phyloP scores from a whole-genome alignment of 2,329 filamentous ascomycete genomes.

The Blastomyces gilchristii region DNA sequence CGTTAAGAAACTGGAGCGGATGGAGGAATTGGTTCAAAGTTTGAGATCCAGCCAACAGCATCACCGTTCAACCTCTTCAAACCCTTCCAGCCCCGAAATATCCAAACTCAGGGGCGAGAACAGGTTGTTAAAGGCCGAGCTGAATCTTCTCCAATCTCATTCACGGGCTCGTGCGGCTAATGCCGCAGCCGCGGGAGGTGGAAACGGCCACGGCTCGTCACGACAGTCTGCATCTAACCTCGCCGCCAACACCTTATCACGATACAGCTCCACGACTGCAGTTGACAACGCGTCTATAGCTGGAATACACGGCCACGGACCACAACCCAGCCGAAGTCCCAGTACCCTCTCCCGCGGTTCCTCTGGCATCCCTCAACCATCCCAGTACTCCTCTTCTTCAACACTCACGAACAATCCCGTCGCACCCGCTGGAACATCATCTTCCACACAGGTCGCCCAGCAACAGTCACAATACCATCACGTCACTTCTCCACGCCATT shows the following conservation, averaged over 20 bases:
- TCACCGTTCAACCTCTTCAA: constrained; percentile 21
- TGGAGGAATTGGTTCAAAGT: constrained; percentile 69
- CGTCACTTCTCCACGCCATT: background rate
- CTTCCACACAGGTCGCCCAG: background rate
- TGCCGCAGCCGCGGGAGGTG: constrained; percentile 30
- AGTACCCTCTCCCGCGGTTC: constrained; percentile 22
- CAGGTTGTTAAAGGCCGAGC: constrained; percentile 49
- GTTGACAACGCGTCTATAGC: constrained; percentile 25
- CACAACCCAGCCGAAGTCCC: constrained; percentile 20
- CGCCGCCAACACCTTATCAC: constrained; percentile 41
- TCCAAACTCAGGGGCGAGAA: constrained; percentile 51
- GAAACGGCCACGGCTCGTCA: constrained; percentile 16
- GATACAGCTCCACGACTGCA: constrained; percentile 40
- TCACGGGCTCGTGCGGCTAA: constrained; percentile 44
- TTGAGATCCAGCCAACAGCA: constrained; percentile 31
- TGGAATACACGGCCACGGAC: constrained; percentile 19
- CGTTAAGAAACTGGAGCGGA: constrained; percentile 72
- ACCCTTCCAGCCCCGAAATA: constrained; percentile 42
- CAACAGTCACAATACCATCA: constrained; percentile 6
- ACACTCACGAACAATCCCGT: constrained; percentile 21
- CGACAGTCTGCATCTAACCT: constrained; percentile 21
- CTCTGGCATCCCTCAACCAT: constrained; percentile 26
- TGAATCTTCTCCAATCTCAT: constrained; percentile 59
- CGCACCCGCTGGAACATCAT: background rate
- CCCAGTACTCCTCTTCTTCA: constrained; percentile 25